Evolutionary conservation across 2,329 filamentous ascomycete species (phyloP), one percentile per base, ranked within the genome.

Genomic region (Penicillium sp.): DNA sequence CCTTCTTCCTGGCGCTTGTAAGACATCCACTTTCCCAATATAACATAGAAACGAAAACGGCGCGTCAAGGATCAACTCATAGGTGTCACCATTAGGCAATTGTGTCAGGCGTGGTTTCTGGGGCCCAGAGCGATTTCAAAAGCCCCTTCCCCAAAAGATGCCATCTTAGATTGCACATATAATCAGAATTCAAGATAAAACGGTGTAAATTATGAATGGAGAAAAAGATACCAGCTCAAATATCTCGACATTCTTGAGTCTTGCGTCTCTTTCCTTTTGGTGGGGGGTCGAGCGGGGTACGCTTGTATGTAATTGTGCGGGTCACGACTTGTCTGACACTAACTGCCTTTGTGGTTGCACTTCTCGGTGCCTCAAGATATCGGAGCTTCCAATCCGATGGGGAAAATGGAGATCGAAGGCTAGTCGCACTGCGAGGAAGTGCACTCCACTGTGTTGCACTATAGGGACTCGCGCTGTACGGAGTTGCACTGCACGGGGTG

Each of bases 281-380:
- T 36, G 92, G 91, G 25, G 92, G 90, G 62, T 91, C 89, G 78
- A 97, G 90, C 58, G 69, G 82, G 70, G 88, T 71, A 50, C 80
- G 76, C 67, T 90, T 96, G 75, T 95, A 96, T 38, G 90, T 96
- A 57, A 96, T 90, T 16, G 91, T 97, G 64, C 91, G 84, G n/a
- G 92, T 97, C 50, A 97, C 89, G 5, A 97, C 91, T 73, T 97
- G 91, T 52, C 90, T 82, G 56, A 97, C 91, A 69, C 82, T 86
- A 51, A 87, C 82, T 16, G 77, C 82, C 57, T 87, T 84, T 54
- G 57, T 51, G 4, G 81, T 86, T 31, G 86, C 85, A 62, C 81
- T 82, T 38, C 83, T 78, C n/a, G 82, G 75, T 50, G 77, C 74
- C 51, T 88, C 87, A 57, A 84, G 81, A 65, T 85, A 86, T 49